phyloP scores from a whole-genome alignment of 352 stramenopile species.

The Globisporangium apiculatum region DNA sequence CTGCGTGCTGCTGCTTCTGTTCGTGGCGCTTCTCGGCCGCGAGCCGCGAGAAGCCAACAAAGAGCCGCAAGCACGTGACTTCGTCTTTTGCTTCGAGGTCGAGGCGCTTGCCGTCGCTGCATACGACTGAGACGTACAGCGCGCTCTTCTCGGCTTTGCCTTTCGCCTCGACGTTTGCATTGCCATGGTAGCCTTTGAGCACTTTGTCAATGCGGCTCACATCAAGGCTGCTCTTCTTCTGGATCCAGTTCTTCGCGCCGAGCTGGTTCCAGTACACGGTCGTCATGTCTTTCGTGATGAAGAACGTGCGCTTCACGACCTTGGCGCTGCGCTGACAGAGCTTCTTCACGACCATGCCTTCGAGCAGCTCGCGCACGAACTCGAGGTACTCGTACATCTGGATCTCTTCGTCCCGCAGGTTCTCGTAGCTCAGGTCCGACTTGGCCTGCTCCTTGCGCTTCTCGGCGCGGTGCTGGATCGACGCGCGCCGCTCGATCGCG shows the following conservation, averaged over 20 bases:
- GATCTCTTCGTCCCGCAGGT: constrained; percentile 51
- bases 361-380: constrained; percentile 55
- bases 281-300: constrained; percentile 39
- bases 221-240: constrained; percentile 43
- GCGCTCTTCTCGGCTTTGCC: constrained; percentile 20
- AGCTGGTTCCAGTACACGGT: constrained; percentile 51
- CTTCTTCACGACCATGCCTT: constrained; percentile 55
- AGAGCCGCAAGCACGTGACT: constrained; percentile 32
- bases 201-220: constrained; percentile 36
- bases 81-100: constrained; percentile 49
- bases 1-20: constrained; percentile 1
- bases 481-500: constrained; percentile 28
- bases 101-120: constrained; percentile 37
- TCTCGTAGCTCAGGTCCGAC: constrained; percentile 61
- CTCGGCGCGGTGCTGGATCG: constrained; percentile 37
- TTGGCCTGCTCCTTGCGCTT: constrained; percentile 35
- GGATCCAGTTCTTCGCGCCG: constrained; percentile 32
- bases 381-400: constrained; percentile 66
- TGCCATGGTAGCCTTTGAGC: constrained; percentile 35
- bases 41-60: constrained; percentile 42
- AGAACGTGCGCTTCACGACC: constrained; percentile 55
- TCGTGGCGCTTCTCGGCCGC: constrained; percentile 33
- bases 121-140: constrained; percentile 41
- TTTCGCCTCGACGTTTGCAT: constrained; percentile 19
- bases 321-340: constrained; percentile 53